Evolutionary conservation across 140 eudicot species (phyloP).

Genomic region (Stevia rebaudiana): DNA sequence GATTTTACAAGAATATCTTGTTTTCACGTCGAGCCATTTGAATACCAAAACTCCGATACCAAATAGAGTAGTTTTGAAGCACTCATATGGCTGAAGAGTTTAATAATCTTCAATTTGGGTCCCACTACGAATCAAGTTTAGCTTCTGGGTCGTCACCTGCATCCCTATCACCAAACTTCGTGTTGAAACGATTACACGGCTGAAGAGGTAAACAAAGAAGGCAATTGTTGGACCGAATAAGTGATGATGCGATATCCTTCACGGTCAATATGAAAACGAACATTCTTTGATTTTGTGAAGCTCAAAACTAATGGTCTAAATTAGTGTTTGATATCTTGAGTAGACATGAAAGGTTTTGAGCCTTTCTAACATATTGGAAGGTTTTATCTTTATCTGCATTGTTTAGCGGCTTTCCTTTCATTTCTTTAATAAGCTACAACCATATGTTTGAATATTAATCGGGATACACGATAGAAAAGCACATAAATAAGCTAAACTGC

Average conservation of each 20-base stretch:
- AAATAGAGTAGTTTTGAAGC: no score
- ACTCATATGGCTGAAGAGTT: no score
- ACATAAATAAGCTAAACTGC: constrained; percentile 31
- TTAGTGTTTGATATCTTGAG: constrained; percentile 55
- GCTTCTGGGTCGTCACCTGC: no score
- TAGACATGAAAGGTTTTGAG: constrained; percentile 55
- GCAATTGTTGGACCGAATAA: no score
- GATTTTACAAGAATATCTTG: no score
- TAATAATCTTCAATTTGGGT: no score
- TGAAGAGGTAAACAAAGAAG: no score
- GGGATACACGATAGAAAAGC: neutral
- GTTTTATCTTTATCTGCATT: constrained; percentile 55
- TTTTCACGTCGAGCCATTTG: no score
- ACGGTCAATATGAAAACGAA: constrained; percentile 62
- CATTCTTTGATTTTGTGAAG: constrained; percentile 40
- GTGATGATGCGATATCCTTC: constrained; percentile 79
- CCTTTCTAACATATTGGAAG: constrained; percentile 97
- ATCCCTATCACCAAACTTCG: no score
- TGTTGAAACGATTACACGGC: no score
- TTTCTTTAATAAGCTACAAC: constrained; percentile 48
- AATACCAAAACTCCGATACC: no score
- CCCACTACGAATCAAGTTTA: no score
- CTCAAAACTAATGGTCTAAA: constrained; percentile 61
- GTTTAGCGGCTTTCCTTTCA: constrained; percentile 49
- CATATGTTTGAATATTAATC: constrained; percentile 13